Evolutionary conservation across 176 grass and related monocot species (phyloP).

Genomic region (Aegilops bicornis): DNA sequence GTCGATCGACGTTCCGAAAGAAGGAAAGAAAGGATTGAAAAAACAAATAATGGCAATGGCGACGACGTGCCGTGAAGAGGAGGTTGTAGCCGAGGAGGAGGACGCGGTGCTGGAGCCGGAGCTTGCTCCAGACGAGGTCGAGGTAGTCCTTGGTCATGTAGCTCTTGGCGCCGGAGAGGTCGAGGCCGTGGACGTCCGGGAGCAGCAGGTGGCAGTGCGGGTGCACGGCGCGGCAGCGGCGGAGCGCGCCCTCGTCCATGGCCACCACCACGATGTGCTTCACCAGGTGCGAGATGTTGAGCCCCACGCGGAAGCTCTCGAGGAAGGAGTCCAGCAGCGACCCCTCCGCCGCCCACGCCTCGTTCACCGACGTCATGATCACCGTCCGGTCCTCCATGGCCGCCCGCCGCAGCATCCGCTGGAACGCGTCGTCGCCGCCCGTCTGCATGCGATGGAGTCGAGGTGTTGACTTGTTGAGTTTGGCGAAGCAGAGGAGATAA

Average conservation of each 20-base stretch:
- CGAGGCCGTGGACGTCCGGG: constrained; percentile 16
- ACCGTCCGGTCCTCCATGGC: constrained; percentile 61
- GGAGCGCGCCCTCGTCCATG: constrained; percentile 42
- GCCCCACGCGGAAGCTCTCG: constrained; percentile 60
- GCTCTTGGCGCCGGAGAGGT: constrained; percentile 40
- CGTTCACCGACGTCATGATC: constrained; percentile 61
- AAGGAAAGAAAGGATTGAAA: not conserved
- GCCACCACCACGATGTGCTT: constrained; percentile 61
- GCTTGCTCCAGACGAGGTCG: constrained; percentile 64
- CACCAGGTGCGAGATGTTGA: constrained; percentile 44
- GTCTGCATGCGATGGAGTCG: not conserved
- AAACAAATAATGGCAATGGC: not conserved
- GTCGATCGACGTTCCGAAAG: not conserved
- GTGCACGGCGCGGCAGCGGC: constrained; percentile 52
- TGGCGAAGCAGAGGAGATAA: not conserved
- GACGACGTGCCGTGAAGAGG: constrained; percentile 61
- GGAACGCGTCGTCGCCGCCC: constrained; percentile 27
- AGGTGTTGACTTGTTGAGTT: not conserved
- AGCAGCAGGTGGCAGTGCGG: constrained; percentile 62
- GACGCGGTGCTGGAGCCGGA: constrained; percentile 49
- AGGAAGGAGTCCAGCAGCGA: constrained; percentile 73
- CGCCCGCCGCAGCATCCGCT: constrained; percentile 38
- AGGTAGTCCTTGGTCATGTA: constrained; percentile 73
- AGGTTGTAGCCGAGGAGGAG: constrained; percentile 74
- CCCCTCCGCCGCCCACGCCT: constrained; percentile 54